Conservation (phyloP, 2,329 filamentous ascomycete genomes). For the Diaporthe sp. region DNA sequence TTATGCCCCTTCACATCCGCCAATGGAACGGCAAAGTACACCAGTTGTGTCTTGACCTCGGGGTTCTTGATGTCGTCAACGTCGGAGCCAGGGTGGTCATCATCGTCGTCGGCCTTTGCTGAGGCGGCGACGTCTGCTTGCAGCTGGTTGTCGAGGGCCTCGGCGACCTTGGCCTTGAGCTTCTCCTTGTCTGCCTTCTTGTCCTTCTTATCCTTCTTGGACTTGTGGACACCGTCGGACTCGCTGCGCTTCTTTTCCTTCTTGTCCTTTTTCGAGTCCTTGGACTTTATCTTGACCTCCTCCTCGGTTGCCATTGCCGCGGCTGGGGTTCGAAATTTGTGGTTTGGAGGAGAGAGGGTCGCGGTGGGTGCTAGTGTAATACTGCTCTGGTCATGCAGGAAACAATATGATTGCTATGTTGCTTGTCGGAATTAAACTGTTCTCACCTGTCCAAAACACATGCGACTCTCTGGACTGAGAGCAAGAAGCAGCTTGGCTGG, state of each 20-base stretch:
- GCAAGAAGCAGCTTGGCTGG: constrained; percentile 29
- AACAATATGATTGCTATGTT: background rate
- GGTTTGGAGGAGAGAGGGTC: background rate
- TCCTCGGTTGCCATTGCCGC: constrained; percentile 61
- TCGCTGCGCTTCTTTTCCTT: constrained; percentile 69
- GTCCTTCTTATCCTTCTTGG: constrained; percentile 72
- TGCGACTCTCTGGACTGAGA: background rate
- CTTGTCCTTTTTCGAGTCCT: constrained; percentile 69
- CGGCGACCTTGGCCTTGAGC: constrained; percentile 70
- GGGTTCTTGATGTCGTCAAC: constrained; percentile 56
- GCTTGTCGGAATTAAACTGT: background rate
- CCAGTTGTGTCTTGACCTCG: constrained; percentile 66
- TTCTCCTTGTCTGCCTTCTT: constrained; percentile 84
- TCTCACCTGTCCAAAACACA: constrained; percentile 3
- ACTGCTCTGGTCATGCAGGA: background rate
- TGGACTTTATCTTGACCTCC: constrained; percentile 62
- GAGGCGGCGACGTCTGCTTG: constrained; percentile 67
- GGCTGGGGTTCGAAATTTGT: background rate
- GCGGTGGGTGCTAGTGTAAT: background rate
- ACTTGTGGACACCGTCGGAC: constrained; percentile 65
- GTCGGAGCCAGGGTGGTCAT: constrained; percentile 49
- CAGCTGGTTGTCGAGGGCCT: constrained; percentile 75
- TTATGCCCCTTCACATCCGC: constrained; percentile 82
- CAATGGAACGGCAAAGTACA: constrained; percentile 86
- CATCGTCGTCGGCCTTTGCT: constrained; percentile 57